Base-by-base conservation (phyloP, 768 basidiomycete genomes). In the Trametes meyenii region DNA sequence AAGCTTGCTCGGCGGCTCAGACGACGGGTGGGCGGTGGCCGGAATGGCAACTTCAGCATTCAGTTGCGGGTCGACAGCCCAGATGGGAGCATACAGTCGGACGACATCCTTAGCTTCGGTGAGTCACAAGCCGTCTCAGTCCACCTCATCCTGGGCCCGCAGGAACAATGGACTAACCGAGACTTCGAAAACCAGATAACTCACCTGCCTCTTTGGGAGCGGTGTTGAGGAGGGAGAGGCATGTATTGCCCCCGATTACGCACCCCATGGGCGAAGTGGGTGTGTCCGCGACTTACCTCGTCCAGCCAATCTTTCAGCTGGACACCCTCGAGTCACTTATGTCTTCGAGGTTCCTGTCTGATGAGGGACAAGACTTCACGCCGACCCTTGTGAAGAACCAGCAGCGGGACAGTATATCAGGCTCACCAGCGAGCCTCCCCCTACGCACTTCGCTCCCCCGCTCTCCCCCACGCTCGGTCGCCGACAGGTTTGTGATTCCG, bases 251-350 rank as follows among this genome's bases (percentile, higher is more conserved):
- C 1, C 67, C 85, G 3, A 81, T 94, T 17, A 81, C 85, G 13
- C 88, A 91, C 63, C 89, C 89, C 5, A 74, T 75, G 71, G 92
- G 91, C 50, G 77, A 81, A 0, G 81, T 93, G 56, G 76, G 79
- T 0, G 79, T 94, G 54, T 78, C 85, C 10, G 74, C 81, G 38
- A 85, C 82, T 26, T 92, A 90, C 73, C 83, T 92, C 49, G 77
- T 82, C 13, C 75, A 81, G 0, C 89, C 90, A 4, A 77, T 82
- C 67, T 93, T 93, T 77, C 81, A 85, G 63, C 75, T 92, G 33
- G 89, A 92, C 72, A 88, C 90, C 65, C 79, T 87, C 35, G 92
- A 94, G 73, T 87, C 88, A 1, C 75, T 92, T 1, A 77, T 93
- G 5, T 91, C 89, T 2, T 88, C 86, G 3, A 78, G 85, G 14